Evolutionary conservation across 108 stramenopile species (phyloP).

Genomic region (Nitzschia sp.): DNA sequence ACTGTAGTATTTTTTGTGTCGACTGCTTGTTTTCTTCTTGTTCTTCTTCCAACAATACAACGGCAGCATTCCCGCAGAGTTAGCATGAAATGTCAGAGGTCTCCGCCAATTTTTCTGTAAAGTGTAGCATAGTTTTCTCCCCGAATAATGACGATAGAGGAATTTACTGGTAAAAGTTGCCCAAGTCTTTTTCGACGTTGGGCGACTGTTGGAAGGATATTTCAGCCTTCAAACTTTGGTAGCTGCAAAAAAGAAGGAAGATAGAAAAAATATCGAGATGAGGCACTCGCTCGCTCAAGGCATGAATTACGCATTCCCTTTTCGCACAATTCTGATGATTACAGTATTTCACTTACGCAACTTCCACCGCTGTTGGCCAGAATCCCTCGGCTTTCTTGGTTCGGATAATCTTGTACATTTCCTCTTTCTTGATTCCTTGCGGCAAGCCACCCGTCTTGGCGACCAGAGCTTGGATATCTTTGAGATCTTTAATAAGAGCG

Average conservation of each 20-base stretch:
- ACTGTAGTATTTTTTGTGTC: no score
- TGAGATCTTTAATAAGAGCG: slow-evolving; percentile 55
- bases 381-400: slow-evolving; percentile 77
- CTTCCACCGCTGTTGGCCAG: slow-evolving; percentile 82
- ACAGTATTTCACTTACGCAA: slow-evolving; percentile 45
- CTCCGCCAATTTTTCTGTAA: no score
- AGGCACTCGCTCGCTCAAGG: no score
- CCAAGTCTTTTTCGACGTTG: slow-evolving; percentile 71
- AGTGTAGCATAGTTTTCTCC: no score
- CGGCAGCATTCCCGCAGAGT: no score
- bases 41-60: no score
- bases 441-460: slow-evolving; percentile 68
- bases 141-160: neutral
- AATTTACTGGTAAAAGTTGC: slow-evolving; percentile 50
- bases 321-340: neutral
- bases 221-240: slow-evolving; percentile 73
- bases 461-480: slow-evolving; percentile 48
- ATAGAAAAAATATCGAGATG: neutral
- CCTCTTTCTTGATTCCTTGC: slow-evolving; percentile 84
- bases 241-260: slow-evolving; percentile 28
- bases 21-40: no score
- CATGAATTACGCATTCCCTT: neutral
- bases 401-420: slow-evolving; percentile 73
- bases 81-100: no score
- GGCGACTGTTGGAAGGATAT: slow-evolving; percentile 80